These are phyloP conservation scores for Gorgonomyces haynaldii DNA, from an alignment of 192 early-diverging fungal species.

Conservation along the genomic window DNA sequence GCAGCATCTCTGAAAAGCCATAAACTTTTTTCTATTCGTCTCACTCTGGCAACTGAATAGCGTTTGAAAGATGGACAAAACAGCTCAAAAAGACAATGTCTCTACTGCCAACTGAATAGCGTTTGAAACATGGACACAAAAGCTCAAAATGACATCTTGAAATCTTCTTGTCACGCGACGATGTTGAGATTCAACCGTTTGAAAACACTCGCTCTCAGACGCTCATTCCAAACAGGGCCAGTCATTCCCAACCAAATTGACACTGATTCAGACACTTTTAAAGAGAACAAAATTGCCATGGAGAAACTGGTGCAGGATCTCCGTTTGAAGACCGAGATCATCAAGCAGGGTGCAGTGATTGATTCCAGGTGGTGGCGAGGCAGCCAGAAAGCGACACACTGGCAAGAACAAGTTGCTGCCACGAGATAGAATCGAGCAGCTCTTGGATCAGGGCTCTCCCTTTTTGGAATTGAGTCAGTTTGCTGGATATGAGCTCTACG, in stretches of 20 bases:
- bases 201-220: too few species aligned
- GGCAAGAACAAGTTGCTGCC: constrained; percentile 79
- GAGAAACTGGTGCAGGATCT: constrained; percentile 53
- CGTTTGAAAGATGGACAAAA: too few species aligned
- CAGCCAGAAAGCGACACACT: constrained; percentile 72
- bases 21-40: too few species aligned
- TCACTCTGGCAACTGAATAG: too few species aligned
- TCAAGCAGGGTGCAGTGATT: constrained; percentile 57
- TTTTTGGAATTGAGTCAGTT: constrained; percentile 93
- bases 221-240: constrained; percentile 20
- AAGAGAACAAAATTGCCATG: constrained; percentile 71
- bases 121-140: too few species aligned
- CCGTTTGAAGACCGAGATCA: constrained; percentile 48
- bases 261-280: constrained; percentile 51
- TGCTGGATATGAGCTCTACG: constrained; percentile 78
- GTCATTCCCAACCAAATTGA: constrained; percentile 63
- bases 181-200: too few species aligned
- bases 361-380: constrained; percentile 66
- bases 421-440: constrained; percentile 72
- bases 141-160: too few species aligned
- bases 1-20: too few species aligned
- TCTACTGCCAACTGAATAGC: too few species aligned
- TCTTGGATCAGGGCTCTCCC: constrained; percentile 71
- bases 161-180: too few species aligned
- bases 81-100: too few species aligned